These are phyloP conservation scores for Colletotrichum sojae DNA, from an alignment of 2,329 filamentous ascomycete genomes.

Conservation along the genomic window DNA sequence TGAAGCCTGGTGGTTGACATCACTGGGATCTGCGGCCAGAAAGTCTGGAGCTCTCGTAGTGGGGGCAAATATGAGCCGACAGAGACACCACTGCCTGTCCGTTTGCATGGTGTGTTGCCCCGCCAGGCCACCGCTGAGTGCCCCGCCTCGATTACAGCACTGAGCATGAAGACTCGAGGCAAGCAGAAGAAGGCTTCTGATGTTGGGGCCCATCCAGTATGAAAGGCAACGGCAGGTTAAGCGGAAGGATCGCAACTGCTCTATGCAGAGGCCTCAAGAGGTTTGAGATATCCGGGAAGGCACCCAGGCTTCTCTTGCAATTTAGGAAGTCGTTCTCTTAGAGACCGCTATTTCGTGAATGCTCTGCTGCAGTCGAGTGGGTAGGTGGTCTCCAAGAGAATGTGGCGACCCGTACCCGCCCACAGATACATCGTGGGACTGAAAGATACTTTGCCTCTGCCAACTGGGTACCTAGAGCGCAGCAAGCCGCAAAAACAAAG, in stretches of 20 bases:
- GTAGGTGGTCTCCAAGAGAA: conserved; percentile 9
- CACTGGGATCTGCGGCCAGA: conserved; percentile 30
- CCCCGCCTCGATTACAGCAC: conserved; percentile 2
- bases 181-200: too few species aligned
- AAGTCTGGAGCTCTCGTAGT: conserved; percentile 14
- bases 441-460: not conserved
- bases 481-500: not conserved
- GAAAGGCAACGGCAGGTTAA: too few species aligned
- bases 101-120: conserved; percentile 38
- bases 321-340: not conserved
- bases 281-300: too few species aligned
- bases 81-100: conserved; percentile 4
- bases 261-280: too few species aligned
- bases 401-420: not conserved
- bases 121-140: conserved; percentile 20
- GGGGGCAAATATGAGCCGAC: conserved; percentile 21
- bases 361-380: not conserved
- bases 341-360: conserved; percentile 28
- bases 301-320: not conserved
- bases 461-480: too few species aligned
- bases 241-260: too few species aligned
- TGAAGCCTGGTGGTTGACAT: conserved; percentile 30
- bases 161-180: too few species aligned
- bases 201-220: too few species aligned
- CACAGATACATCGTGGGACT: not conserved